phyloP scores from a whole-genome alignment of 1,139 yeast species.

The Yarrowia galli region DNA sequence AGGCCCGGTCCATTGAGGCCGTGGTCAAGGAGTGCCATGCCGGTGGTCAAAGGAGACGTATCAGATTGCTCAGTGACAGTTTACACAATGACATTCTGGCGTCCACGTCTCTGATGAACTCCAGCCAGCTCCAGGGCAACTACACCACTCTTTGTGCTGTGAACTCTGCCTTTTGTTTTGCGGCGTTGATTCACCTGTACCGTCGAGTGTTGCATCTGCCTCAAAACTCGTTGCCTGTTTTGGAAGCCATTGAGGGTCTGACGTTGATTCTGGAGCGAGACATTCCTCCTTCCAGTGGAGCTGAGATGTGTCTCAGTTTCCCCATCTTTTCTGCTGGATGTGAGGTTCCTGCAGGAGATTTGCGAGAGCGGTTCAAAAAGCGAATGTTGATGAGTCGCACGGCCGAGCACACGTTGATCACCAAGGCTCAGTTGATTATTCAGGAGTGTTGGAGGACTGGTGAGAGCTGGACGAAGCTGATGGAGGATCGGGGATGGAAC shows the following conservation, averaged over 20 bases:
- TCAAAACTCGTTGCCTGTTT: conserved; percentile 56
- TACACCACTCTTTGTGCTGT: conserved; percentile 48
- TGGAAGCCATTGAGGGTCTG: conserved; percentile 55
- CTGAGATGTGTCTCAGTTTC: conserved; percentile 62
- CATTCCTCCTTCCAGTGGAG: conserved; percentile 57
- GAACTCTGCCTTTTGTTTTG: conserved; percentile 59
- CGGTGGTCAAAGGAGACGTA: background rate
- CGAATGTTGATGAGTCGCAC: conserved; percentile 55
- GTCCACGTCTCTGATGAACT: conserved; percentile 23
- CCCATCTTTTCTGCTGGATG: conserved; percentile 64
- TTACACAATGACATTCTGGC: conserved; percentile 11
- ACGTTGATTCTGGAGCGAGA: conserved; percentile 52
- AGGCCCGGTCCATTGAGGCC: conserved; percentile 26
- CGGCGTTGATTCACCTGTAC: conserved; percentile 60
- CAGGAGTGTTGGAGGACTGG: conserved; percentile 57
- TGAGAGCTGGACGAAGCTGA: conserved; percentile 47
- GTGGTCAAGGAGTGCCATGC: conserved; percentile 33
- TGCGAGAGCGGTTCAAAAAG: conserved; percentile 52
- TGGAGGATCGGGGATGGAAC: conserved; percentile 47
- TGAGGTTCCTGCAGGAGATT: conserved; percentile 55
- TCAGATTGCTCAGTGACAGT: conserved; percentile 7
- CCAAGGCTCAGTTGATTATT: conserved; percentile 56
- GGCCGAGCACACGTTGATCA: conserved; percentile 58
- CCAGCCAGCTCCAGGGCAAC: conserved; percentile 21
- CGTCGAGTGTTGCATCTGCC: conserved; percentile 59